A percentile compares a stretch with the other conserved stretches of the same genome.
phyloP scores from a whole-genome alignment of 148 eudicot species.

The Heliosperma pusillum region DNA sequence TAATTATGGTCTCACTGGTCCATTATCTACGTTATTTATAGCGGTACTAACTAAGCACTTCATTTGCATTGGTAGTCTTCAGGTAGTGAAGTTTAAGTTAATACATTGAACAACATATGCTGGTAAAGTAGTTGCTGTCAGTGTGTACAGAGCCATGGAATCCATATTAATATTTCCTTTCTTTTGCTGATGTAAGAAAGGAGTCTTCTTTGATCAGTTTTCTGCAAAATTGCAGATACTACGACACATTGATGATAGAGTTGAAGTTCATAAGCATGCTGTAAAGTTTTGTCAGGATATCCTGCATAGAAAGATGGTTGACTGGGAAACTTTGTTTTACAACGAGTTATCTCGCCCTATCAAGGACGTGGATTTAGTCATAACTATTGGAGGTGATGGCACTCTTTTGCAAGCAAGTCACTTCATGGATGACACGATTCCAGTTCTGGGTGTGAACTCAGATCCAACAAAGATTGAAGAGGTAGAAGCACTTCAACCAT shows the following conservation, averaged over 20 bases:
- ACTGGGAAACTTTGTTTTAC: conserved; percentile 54
- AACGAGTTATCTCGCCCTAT: conserved; percentile 57
- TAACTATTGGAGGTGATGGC: conserved; percentile 93
- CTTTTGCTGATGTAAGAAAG: not conserved
- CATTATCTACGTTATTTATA: not conserved
- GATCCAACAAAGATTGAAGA: conserved; percentile 84
- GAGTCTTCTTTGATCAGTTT: not conserved
- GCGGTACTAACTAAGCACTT: too few species aligned
- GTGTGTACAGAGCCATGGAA: not conserved
- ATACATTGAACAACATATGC: not conserved
- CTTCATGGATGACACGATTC: conserved; percentile 71
- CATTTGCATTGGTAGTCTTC: not conserved
- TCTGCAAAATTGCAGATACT: conserved; percentile 42
- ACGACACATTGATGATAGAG: conserved; percentile 53
- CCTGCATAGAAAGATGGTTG: conserved; percentile 55
- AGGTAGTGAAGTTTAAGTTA: not conserved
- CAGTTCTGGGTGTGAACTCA: conserved; percentile 89
- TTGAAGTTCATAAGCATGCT: conserved; percentile 70
- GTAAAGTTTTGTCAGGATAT: conserved; percentile 69
- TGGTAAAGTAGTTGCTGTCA: not conserved
- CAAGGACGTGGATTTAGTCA: conserved; percentile 70
- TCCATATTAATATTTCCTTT: not conserved
- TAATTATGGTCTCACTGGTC: not conserved
- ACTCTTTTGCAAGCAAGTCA: conserved; percentile 91
- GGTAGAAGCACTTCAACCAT: conserved; percentile 32